Evolutionary conservation across 768 basidiomycete genomes (phyloP), one percentile per base, ranked within the genome.

Genomic region (Leccinum disarticulatum): DNA sequence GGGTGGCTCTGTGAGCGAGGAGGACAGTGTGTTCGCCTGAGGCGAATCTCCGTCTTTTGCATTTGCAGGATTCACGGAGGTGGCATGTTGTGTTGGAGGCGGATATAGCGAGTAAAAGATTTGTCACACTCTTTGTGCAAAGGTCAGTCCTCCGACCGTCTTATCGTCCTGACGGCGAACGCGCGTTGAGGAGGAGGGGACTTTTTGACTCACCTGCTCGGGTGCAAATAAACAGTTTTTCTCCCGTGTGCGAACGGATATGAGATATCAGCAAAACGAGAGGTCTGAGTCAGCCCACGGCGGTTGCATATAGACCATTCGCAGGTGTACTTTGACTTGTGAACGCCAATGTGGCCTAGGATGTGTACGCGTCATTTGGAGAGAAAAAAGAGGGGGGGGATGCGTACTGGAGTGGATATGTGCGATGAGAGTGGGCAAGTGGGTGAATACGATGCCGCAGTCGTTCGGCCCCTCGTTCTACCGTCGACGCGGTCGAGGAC

Each of bases 31-130:
- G 27, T 15, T 61, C 25, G 74, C 56, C 13, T 53, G 71, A 3
- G 64, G 72, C 35, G 71, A 70, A 28, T 74, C 75, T 5, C 74
- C 78, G 33, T 87, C 84, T n/a, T 68, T 91, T 91, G 57, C 90
- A 86, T 68, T 89, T 88, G 53, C 87, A 82, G 17, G 76, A 77
- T 17, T 87, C 88, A 48, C 87, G 84, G 79, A 0, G 89, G 87
- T 2, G 80, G 80, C 69, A 90, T 86, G 66, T 89, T 87, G 75
- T 94, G 91, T 68, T 94, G 91, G 31, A 91, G 84, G 27, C 93
- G 87, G 84, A 94, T 88, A 73, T 97, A 93, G 49, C 95, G 92
- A 9, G 94, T 95, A 74, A 98, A 98, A 0, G 91, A 88, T 67
- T 93, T 95, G 79, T 93, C 91, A 71, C 95, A 98, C 77, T 95